Evolutionary conservation across 2,329 filamentous ascomycete species (phyloP).

Genomic region (Nigrospora osmanthi): DNA sequence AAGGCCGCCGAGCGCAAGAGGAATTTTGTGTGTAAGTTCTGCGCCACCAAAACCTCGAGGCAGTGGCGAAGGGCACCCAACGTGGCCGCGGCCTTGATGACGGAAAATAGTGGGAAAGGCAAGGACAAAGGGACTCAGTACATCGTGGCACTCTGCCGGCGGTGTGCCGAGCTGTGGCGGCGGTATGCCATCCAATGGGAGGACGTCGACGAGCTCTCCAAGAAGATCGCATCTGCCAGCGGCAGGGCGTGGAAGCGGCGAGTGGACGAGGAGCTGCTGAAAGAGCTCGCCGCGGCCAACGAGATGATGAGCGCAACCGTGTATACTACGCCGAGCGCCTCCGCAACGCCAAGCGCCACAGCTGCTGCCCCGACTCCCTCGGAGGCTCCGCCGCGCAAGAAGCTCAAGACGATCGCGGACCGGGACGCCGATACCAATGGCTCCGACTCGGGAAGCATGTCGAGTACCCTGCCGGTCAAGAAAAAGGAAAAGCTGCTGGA

Average conservation of each 20-base stretch:
- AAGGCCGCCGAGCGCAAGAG: conserved; percentile 77
- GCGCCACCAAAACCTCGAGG: conserved; percentile 67
- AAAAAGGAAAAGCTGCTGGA: conserved; percentile 55
- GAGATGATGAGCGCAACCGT: conserved; percentile 45
- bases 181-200: conserved; percentile 96
- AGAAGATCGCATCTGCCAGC: conserved; percentile 74
- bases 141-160: conserved; percentile 76
- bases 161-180: conserved; percentile 90
- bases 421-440: conserved; percentile 39
- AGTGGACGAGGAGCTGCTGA: conserved; percentile 83
- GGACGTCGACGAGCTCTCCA: conserved; percentile 81
- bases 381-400: conserved; percentile 55
- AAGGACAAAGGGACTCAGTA: conserved; percentile 73
- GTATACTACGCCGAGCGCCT: conserved; percentile 24
- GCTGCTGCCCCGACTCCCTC: conserved; percentile 18
- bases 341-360: conserved; percentile 18
- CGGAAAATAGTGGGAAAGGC: conserved; percentile 55
- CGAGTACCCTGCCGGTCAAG: conserved; percentile 31
- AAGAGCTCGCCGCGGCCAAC: conserved; percentile 60
- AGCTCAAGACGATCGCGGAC: conserved; percentile 49
- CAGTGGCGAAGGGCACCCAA: conserved; percentile 90
- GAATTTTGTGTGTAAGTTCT: conserved; percentile 91
- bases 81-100: conserved; percentile 62
- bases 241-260: conserved; percentile 80
- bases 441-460: conserved; percentile 37